Conservation (phyloP, 805 yeast genomes). For the Starmerella khaoyaiensis region DNA sequence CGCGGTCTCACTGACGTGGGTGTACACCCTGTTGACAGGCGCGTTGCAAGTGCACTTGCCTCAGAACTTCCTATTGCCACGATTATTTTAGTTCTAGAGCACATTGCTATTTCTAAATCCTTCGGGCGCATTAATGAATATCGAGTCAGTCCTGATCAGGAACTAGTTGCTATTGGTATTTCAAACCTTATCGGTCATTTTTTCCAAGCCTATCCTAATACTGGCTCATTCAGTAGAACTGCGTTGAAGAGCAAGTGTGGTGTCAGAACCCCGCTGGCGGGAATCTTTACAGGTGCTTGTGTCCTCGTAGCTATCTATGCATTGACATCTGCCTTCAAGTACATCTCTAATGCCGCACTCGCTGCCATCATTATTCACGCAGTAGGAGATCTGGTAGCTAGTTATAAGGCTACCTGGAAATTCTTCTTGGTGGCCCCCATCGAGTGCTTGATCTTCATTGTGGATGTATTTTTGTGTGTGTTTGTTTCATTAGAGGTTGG, state of each 20-base stretch:
- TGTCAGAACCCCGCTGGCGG: constrained; percentile 87
- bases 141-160: constrained; percentile 85
- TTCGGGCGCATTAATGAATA: constrained; percentile 88
- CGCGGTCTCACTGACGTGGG: constrained; percentile 71
- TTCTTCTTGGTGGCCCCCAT: constrained; percentile 63
- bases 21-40: constrained; percentile 49
- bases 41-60: constrained; percentile 48
- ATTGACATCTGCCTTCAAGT: constrained; percentile 70
- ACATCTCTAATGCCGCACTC: constrained; percentile 79
- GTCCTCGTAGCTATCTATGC: constrained; percentile 77
- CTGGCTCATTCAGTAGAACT: constrained; percentile 90
- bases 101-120: constrained; percentile 85
- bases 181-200: constrained; percentile 84
- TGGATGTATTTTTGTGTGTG: constrained; percentile 61
- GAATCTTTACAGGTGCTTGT: constrained; percentile 78
- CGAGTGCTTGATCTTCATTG: constrained; percentile 58
- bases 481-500: constrained; percentile 76
- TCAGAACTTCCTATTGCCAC: constrained; percentile 75
- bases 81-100: constrained; percentile 73
- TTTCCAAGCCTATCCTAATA: constrained; percentile 87
- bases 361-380: constrained; percentile 88
- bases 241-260: constrained; percentile 93
- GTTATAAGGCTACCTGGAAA: constrained; percentile 35
- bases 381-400: constrained; percentile 70
- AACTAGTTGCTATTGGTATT: constrained; percentile 83